Conservation (phyloP, 2,329 filamentous ascomycete species). For the Xylariaceae sp. region DNA sequence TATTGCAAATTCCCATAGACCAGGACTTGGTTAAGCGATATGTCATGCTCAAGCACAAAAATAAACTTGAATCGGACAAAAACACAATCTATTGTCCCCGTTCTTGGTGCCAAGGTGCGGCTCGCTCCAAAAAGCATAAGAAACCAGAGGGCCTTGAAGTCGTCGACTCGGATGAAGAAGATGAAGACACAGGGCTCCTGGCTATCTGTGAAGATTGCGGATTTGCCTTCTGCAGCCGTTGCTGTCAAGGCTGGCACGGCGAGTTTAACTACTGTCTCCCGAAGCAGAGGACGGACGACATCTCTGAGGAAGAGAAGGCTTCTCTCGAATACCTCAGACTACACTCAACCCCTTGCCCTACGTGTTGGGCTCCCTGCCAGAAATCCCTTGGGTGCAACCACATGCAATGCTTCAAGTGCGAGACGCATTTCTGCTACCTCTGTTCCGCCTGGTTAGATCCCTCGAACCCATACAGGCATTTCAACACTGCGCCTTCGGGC, state of each 20-base stretch:
- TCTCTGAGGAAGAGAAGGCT: constrained; percentile 80
- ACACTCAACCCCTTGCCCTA: constrained; percentile 85
- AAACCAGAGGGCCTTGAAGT: constrained; percentile 65
- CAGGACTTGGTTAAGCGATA: constrained; percentile 77
- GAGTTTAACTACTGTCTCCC: constrained; percentile 69
- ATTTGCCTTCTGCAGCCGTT: constrained; percentile 78
- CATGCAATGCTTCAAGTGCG: constrained; percentile 89
- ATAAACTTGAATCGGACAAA: constrained; percentile 85
- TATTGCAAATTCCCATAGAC: constrained; percentile 70
- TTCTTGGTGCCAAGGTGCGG: constrained; percentile 86
- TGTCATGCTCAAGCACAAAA: constrained; percentile 86
- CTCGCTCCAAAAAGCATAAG: constrained; percentile 67
- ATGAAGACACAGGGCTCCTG: constrained; percentile 57
- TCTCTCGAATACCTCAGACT: constrained; percentile 77
- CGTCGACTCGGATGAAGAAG: constrained; percentile 52
- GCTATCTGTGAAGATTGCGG: constrained; percentile 83
- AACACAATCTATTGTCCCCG: constrained; percentile 90
- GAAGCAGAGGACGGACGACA: constrained; percentile 61
- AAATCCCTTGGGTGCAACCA: constrained; percentile 96
- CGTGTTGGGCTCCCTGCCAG: constrained; percentile 77
- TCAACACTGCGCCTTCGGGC: constrained; percentile 60
- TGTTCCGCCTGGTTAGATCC: constrained; percentile 83
- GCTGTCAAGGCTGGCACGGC: constrained; percentile 82
- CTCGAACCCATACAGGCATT: constrained; percentile 81
- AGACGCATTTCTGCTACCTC: constrained; percentile 91